A percentile compares a stretch with the other conserved stretches of the same genome.
These are phyloP conservation scores for Penicillium sp. DNA, from an alignment of 2,329 filamentous ascomycete species.

Conservation along the genomic window DNA sequence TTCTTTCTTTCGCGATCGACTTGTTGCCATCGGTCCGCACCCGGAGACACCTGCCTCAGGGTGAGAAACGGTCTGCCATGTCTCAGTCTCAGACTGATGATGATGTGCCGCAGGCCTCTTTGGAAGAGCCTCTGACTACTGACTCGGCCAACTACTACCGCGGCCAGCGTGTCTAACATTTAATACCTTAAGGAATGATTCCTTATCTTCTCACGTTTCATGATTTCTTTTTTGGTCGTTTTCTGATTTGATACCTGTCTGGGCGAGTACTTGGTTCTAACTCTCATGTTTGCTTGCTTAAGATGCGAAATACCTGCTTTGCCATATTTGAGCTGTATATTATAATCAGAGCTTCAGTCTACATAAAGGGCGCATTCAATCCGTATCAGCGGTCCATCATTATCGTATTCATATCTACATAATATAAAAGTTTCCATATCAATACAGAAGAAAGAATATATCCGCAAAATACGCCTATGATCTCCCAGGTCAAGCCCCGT, in stretches of 20 bases:
- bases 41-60: slow-evolving; percentile 49
- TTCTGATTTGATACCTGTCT: slow-evolving; percentile 1
- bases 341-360: background rate
- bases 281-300: background rate
- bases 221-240: background rate
- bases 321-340: background rate
- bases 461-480: background rate
- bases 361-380: background rate
- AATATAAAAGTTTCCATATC: slow-evolving; percentile 8
- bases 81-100: slow-evolving; percentile 22
- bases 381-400: background rate
- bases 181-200: background rate
- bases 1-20: slow-evolving; percentile 84
- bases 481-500: background rate
- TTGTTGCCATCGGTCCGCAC: slow-evolving; percentile 74
- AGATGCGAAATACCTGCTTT: background rate
- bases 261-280: background rate
- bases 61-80: slow-evolving; percentile 32
- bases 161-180: slow-evolving; percentile 25
- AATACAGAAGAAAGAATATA: slow-evolving; percentile 6
- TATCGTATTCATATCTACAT: slow-evolving; percentile 15
- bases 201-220: background rate
- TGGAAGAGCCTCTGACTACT: slow-evolving; percentile 39
- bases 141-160: slow-evolving; percentile 38
- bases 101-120: slow-evolving; percentile 17